phyloP scores from a whole-genome alignment of 306 rosid genomes.

The Dryas octopetala region DNA sequence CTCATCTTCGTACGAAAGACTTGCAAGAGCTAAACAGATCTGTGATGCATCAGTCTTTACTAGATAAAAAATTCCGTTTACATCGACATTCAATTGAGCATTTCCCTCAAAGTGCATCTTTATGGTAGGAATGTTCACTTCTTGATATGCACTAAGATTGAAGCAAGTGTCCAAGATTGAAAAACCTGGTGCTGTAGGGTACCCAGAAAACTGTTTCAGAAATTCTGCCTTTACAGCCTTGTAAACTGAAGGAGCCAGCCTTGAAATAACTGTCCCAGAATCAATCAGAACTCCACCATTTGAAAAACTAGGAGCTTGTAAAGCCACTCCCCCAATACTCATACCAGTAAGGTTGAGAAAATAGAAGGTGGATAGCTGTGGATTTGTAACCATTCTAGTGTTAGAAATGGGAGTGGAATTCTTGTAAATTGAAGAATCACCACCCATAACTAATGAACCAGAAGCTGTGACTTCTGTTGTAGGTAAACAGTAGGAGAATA shows the following conservation, averaged over 20 bases:
- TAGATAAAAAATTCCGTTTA: slow-evolving; percentile 47
- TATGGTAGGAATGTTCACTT: slow-evolving; percentile 56
- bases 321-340: slow-evolving; percentile 52
- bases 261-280: slow-evolving; percentile 81
- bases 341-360: slow-evolving; percentile 70
- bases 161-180: slow-evolving; percentile 79
- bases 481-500: slow-evolving; percentile 88
- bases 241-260: slow-evolving; percentile 67
- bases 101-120: slow-evolving; percentile 58
- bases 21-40: slow-evolving; percentile 76
- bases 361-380: slow-evolving; percentile 58
- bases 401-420: slow-evolving; percentile 67
- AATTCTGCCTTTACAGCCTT: slow-evolving; percentile 65
- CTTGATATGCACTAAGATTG: slow-evolving; percentile 54
- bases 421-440: slow-evolving; percentile 53
- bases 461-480: slow-evolving; percentile 51
- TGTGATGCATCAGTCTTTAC: slow-evolving; percentile 67
- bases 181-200: slow-evolving; percentile 52
- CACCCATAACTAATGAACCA: slow-evolving; percentile 75
- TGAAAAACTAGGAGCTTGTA: slow-evolving; percentile 37
- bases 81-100: slow-evolving; percentile 64
- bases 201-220: slow-evolving; percentile 63
- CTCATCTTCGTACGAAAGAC: slow-evolving; percentile 54
- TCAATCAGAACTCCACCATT: slow-evolving; percentile 54
- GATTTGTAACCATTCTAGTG: slow-evolving; percentile 64